Percentiles rank a stretch among this genome's conserved stretches.
phyloP scores from a whole-genome alignment of 73 alveolate species.

The Paramecium caudatum region DNA sequence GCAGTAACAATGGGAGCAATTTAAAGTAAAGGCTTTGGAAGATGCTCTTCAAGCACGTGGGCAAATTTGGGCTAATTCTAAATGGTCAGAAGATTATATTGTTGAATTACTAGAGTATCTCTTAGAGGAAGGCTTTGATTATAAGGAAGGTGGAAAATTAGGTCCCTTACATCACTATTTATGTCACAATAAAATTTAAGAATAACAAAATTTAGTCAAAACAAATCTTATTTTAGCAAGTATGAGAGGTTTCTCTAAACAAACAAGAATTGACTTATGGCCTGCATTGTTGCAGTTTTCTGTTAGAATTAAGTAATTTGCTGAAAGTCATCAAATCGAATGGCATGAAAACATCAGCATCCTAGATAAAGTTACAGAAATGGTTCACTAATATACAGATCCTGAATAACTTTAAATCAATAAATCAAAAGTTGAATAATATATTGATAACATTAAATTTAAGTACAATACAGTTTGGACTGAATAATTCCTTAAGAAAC shows the following conservation, averaged over 20 bases:
- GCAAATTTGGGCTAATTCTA: slow-evolving; percentile 17
- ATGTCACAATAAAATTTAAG: background rate
- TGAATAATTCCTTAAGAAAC: background rate
- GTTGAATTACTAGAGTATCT: background rate
- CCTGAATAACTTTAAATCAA: background rate
- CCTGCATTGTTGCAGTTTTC: background rate
- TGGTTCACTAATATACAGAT: background rate
- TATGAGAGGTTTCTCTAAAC: background rate
- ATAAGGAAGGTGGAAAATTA: background rate
- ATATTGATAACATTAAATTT: background rate
- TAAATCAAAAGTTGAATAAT: background rate
- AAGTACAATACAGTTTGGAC: background rate
- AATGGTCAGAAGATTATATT: background rate
- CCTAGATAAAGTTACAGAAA: background rate
- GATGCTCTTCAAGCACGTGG: slow-evolving; percentile 32
- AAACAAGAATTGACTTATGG: background rate
- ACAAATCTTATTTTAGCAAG: background rate
- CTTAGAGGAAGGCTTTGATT: background rate
- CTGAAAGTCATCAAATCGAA: background rate
- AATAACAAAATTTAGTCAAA: background rate
- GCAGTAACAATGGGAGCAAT: background rate
- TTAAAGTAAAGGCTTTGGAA: background rate
- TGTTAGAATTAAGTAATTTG: background rate
- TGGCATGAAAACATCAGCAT: background rate
- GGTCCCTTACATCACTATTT: background rate